A percentile compares a stretch with the other conserved stretches of the same genome.
These are phyloP conservation scores for Albophoma yamanashiensis DNA, from an alignment of 2,329 filamentous ascomycete genomes.

Conservation along the genomic window DNA sequence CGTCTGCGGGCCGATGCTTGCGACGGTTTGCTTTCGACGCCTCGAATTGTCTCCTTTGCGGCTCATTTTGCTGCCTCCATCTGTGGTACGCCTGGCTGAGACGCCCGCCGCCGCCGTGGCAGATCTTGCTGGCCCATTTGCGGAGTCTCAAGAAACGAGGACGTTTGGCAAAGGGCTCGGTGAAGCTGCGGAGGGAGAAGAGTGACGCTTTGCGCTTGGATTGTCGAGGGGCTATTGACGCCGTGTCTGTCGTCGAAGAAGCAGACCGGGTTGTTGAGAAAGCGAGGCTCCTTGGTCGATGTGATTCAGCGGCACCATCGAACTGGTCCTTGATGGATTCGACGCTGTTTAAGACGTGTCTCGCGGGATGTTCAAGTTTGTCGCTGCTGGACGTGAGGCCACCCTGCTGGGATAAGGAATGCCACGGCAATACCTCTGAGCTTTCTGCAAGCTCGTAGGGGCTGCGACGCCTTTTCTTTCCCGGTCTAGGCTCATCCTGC, in stretches of 20 bases:
- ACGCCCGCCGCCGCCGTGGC: slow-evolving; percentile 12
- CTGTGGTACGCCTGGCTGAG: slow-evolving; percentile 14
- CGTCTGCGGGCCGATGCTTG: slow-evolving; percentile 11
- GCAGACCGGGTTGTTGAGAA: not conserved
- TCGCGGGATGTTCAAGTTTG: not conserved
- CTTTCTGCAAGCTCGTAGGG: slow-evolving; percentile 16
- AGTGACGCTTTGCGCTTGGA: slow-evolving; percentile 20
- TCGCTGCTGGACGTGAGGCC: not conserved
- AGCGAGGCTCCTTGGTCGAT: slow-evolving; percentile 8
- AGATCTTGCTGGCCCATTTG: slow-evolving; percentile 17
- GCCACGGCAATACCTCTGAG: slow-evolving; percentile 12
- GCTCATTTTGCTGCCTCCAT: slow-evolving; percentile 14
- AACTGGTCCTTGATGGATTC: slow-evolving; percentile 9
- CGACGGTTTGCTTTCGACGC: slow-evolving; percentile 17
- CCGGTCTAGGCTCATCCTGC: slow-evolving; percentile 11
- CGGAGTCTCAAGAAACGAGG: slow-evolving; percentile 14
- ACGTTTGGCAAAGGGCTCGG: slow-evolving; percentile 14
- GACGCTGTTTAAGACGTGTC: slow-evolving; percentile 1
- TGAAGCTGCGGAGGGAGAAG: slow-evolving; percentile 18
- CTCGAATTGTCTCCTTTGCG: slow-evolving; percentile 14
- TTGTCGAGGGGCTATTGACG: slow-evolving; percentile 2
- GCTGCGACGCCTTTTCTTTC: slow-evolving; percentile 10
- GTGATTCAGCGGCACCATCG: slow-evolving; percentile 12
- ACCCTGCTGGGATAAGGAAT: slow-evolving; percentile 9
- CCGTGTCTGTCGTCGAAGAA: slow-evolving; percentile 1